phyloP scores from a whole-genome alignment of 768 basidiomycete species.

The Xerocomus brunneocitrinus region DNA sequence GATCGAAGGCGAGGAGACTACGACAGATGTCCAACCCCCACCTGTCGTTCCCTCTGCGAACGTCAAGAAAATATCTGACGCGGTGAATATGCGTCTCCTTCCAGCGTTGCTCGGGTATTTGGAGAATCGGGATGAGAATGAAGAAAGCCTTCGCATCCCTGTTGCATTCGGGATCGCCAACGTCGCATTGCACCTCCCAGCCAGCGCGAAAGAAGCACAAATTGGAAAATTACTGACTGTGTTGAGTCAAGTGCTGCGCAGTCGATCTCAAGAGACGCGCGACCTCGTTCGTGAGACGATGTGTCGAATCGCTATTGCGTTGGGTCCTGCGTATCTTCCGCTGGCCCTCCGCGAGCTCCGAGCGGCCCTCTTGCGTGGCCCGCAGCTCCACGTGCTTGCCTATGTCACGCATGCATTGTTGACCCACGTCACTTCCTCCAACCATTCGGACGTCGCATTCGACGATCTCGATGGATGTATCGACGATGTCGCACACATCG shows the following conservation, averaged over 20 bases:
- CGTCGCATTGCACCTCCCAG: conserved; percentile 78
- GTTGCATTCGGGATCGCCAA: conserved; percentile 83
- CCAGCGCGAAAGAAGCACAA: conserved; percentile 56
- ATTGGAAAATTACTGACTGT: conserved; percentile 75
- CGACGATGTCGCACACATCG: conserved; percentile 72
- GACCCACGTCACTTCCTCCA: conserved; percentile 67
- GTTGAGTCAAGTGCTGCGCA: conserved; percentile 87
- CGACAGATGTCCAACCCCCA: conserved; percentile 3
- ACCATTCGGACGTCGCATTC: conserved; percentile 48
- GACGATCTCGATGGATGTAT: conserved; percentile 69
- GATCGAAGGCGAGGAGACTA: conserved; percentile 27
- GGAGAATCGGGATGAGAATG: conserved; percentile 77
- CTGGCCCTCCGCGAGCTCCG: conserved; percentile 74
- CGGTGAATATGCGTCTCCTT: conserved; percentile 69
- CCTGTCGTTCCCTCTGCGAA: conserved; percentile 6
- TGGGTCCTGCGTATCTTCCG: conserved; percentile 74
- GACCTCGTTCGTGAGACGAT: conserved; percentile 82
- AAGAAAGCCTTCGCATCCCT: conserved; percentile 84
- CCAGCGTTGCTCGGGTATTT: conserved; percentile 77
- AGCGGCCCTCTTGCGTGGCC: conserved; percentile 82
- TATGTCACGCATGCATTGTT: conserved; percentile 79
- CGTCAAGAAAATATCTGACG: conserved; percentile 57
- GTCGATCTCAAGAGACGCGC: conserved; percentile 88
- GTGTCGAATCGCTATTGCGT: conserved; percentile 66
- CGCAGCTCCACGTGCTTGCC: conserved; percentile 90